Conservation (phyloP, 2,329 filamentous ascomycete species). For the Xenoacremonium recifei region DNA sequence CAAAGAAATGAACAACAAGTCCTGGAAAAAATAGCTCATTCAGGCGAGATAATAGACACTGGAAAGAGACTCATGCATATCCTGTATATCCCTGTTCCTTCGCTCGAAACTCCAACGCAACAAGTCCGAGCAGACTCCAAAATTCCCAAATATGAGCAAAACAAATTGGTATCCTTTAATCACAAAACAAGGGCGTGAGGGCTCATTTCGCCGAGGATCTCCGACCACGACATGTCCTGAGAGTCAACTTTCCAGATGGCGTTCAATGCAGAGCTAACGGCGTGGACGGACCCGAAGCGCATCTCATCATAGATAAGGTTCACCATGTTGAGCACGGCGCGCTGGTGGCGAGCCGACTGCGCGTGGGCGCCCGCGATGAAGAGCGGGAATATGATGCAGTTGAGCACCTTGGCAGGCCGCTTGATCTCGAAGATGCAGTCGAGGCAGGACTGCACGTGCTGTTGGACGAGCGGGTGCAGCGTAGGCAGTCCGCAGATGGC, state of each 20-base stretch:
- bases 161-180: conserved; percentile 4
- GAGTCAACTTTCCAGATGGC: conserved; percentile 19
- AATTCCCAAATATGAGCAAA: too few species aligned
- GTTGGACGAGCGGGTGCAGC: conserved; percentile 38
- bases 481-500: conserved; percentile 39
- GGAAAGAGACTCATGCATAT: too few species aligned
- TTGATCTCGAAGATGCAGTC: conserved; percentile 35
- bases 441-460: conserved; percentile 35
- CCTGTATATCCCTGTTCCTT: too few species aligned
- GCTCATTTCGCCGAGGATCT: conserved; percentile 23
- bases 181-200: conserved; percentile 23
- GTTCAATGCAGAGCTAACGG: conserved; percentile 20
- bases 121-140: too few species aligned
- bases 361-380: conserved; percentile 37
- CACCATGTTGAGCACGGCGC: conserved; percentile 15
- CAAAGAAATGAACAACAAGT: too few species aligned
- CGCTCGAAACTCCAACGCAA: too few species aligned
- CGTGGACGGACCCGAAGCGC: conserved; percentile 37
- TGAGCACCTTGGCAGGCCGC: conserved; percentile 34
- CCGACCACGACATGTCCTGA: conserved; percentile 17
- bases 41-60: too few species aligned
- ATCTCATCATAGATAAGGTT: conserved; percentile 30
- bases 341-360: conserved; percentile 26
- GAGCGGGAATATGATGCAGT: conserved; percentile 38
- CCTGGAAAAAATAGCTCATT: too few species aligned